These are phyloP conservation scores for Zanthoxylum bungeanum DNA, from an alignment of 345 rosid species.

Conservation along the genomic window DNA sequence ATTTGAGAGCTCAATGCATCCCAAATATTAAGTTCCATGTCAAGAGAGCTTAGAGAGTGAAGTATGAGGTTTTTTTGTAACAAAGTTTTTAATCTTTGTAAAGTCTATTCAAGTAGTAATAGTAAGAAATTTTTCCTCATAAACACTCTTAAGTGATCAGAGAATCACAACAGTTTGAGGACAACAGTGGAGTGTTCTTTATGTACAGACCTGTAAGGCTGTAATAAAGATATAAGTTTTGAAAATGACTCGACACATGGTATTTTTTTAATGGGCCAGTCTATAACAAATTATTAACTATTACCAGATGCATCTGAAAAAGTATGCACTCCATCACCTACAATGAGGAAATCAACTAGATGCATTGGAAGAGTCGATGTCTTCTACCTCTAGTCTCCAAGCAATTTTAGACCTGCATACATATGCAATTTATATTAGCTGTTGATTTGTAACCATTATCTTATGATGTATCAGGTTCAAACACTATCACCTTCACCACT, in stretches of 20 bases:
- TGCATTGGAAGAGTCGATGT: conserved; percentile 80
- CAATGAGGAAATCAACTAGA: conserved; percentile 66
- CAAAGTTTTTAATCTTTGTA: too few species aligned
- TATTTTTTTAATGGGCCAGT: background rate
- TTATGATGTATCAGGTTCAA: background rate
- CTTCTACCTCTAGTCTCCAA: conserved; percentile 81
- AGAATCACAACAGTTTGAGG: conserved; percentile 61
- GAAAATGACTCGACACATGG: background rate
- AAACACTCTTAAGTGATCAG: too few species aligned
- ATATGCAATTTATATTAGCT: conserved; percentile 5
- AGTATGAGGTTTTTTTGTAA: too few species aligned
- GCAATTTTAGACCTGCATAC: conserved; percentile 59
- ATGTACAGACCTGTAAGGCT: conserved; percentile 66
- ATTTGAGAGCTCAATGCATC: too few species aligned
- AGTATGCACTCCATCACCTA: conserved; percentile 51
- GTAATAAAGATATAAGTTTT: conserved; percentile 6
- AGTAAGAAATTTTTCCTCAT: too few species aligned
- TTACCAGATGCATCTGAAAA: conserved; percentile 64
- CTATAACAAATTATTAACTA: conserved; percentile 8
- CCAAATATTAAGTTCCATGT: too few species aligned
- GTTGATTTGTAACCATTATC: background rate
- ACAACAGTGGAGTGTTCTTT: conserved; percentile 56
- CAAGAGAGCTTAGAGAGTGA: too few species aligned
- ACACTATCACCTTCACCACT: conserved; percentile 57
- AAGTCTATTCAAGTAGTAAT: too few species aligned